Conservation (phyloP, 148 eudicot genomes). For the Oxyria digyna region DNA sequence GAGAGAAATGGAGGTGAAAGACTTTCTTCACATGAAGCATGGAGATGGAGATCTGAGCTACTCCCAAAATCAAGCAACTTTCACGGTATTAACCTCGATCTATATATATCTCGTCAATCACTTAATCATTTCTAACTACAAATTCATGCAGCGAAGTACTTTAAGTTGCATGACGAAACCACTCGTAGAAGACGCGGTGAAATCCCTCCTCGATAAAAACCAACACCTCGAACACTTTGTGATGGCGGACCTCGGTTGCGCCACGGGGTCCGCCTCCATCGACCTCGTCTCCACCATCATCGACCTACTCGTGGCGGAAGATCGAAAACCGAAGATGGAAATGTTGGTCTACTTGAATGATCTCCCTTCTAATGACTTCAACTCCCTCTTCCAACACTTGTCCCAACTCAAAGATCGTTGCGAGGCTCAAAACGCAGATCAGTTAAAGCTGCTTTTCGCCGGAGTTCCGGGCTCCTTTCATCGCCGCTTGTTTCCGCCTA, state of each 20-base stretch:
- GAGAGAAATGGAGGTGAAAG: constrained; percentile 13
- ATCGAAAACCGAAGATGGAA: constrained; percentile 10
- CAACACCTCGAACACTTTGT: not conserved
- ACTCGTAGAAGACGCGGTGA: constrained; percentile 10
- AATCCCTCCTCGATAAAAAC: constrained; percentile 8
- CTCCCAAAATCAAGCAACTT: constrained; percentile 6
- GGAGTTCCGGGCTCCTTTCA: constrained; percentile 38
- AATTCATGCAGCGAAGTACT: not conserved
- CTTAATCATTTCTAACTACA: no score
- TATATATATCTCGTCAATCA: no score
- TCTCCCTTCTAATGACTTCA: constrained; percentile 43
- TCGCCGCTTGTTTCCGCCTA: constrained; percentile 20
- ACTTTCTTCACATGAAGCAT: constrained; percentile 12
- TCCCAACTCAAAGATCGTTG: not conserved
- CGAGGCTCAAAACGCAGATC: not conserved
- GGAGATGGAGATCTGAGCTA: constrained; percentile 16
- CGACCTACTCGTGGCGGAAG: constrained; percentile 3
- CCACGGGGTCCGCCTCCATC: constrained; percentile 23
- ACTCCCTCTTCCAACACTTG: constrained; percentile 19
- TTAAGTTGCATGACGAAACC: constrained; percentile 9
- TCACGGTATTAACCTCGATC: not conserved
- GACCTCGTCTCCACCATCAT: constrained; percentile 6
- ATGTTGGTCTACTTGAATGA: constrained; percentile 27
- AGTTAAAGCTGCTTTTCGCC: not conserved
- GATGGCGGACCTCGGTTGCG: constrained; percentile 32